Conservation (phyloP, 2,329 filamentous ascomycete genomes). For the Coniosporium tulheliwenetii region DNA sequence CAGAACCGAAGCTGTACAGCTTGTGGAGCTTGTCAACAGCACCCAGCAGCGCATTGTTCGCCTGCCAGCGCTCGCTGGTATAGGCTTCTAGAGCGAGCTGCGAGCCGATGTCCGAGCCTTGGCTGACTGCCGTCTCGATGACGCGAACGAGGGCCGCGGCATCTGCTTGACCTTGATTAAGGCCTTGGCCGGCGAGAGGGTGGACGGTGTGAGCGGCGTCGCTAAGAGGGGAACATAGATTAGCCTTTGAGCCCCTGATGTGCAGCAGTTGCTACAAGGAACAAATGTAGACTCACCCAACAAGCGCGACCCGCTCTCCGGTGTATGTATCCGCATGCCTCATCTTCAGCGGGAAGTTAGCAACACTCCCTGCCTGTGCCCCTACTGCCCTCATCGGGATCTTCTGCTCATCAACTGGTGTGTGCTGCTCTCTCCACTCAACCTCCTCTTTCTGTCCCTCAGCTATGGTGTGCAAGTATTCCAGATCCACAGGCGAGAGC, state of each 20-base stretch:
- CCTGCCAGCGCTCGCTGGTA: constrained; percentile 62
- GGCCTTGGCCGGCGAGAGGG: constrained; percentile 81
- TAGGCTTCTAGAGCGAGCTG: constrained; percentile 69
- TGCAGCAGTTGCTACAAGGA: too few relatives aligned
- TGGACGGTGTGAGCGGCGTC: constrained; percentile 94
- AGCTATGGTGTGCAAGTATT: constrained; percentile 57
- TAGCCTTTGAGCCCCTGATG: not conserved
- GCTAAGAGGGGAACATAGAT: constrained; percentile 1
- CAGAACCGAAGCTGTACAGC: constrained; percentile 66
- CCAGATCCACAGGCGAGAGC: constrained; percentile 61
- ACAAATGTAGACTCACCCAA: constrained; percentile 35
- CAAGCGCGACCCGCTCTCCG: constrained; percentile 73
- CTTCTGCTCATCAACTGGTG: constrained; percentile 21
- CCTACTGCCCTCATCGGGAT: constrained; percentile 51
- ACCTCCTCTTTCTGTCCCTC: constrained; percentile 52
- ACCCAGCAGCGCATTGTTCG: constrained; percentile 63
- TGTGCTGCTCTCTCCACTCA: constrained; percentile 68
- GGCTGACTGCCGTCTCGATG: constrained; percentile 60
- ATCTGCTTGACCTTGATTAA: constrained; percentile 88
- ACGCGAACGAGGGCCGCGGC: constrained; percentile 61
- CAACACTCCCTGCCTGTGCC: constrained; percentile 66
- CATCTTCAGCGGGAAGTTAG: constrained; percentile 81
- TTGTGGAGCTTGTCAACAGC: constrained; percentile 86
- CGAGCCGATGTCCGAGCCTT: constrained; percentile 78
- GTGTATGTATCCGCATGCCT: constrained; percentile 91